Evolutionary conservation across 129 eudicot species (phyloP).

Genomic region (Flaveria ramosissima): DNA sequence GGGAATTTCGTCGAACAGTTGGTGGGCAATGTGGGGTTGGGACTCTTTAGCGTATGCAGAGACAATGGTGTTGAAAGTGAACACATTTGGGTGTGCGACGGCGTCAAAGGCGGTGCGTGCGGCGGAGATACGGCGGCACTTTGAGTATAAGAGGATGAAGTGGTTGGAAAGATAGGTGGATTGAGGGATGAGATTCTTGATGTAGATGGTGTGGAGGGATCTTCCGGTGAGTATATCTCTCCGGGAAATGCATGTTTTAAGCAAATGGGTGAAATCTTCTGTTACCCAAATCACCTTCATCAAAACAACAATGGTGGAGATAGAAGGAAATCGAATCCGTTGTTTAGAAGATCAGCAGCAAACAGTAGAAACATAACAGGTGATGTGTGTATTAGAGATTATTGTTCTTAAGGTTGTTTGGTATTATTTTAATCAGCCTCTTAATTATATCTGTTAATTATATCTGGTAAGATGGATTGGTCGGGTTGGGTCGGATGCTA

Average conservation of each 20-base stretch:
- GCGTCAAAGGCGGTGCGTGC: constrained; percentile 59
- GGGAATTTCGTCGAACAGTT: constrained; percentile 77
- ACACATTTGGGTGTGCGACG: constrained; percentile 57
- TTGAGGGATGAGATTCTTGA: constrained; percentile 53
- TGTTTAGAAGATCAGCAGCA: too few relatives aligned
- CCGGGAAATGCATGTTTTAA: constrained; percentile 56
- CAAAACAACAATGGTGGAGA: too few relatives aligned
- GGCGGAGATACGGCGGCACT: constrained; percentile 63
- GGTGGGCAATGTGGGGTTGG: constrained; percentile 59
- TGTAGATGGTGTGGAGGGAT: constrained; percentile 53
- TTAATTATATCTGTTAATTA: too few relatives aligned
- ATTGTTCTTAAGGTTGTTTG: too few relatives aligned
- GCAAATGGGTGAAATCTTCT: constrained; percentile 37
- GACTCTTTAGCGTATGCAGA: constrained; percentile 69
- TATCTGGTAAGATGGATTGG: too few relatives aligned
- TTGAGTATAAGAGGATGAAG: constrained; percentile 84
- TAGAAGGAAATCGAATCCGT: too few relatives aligned
- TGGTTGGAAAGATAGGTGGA: constrained; percentile 70
- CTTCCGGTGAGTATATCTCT: constrained; percentile 52
- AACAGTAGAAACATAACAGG: too few relatives aligned
- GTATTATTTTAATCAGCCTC: too few relatives aligned
- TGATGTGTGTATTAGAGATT: too few relatives aligned
- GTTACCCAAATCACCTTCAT: background rate
- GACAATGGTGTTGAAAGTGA: constrained; percentile 69
- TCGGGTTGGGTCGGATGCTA: too few relatives aligned